Conservation (phyloP, 768 basidiomycete species). For the Leucocoprinus sp. region DNA sequence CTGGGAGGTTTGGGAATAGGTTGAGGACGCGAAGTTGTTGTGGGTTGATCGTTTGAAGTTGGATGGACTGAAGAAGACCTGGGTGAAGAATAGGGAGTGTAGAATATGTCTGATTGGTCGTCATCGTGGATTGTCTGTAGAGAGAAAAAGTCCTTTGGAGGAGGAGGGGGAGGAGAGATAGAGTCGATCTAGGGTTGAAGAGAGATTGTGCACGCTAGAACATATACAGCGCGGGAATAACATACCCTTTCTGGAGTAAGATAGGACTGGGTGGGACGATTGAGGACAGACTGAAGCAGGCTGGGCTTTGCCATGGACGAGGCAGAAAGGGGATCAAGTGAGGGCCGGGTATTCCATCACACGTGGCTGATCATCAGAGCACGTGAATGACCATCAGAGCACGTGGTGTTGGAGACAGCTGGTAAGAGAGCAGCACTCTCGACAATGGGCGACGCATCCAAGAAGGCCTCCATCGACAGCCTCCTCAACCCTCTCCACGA, state of each 20-base stretch:
- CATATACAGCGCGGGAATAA: no score
- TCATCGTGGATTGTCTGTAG: conserved; percentile 3
- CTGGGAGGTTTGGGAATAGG: no score
- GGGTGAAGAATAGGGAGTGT: conserved; percentile 53
- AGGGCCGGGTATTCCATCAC: no score
- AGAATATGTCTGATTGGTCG: conserved; percentile 42
- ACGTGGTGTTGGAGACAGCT: conserved; percentile 10
- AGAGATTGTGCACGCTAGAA: no score
- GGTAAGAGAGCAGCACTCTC: not conserved
- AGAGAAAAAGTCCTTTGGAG: not conserved
- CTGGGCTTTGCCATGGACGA: conserved; percentile 25
- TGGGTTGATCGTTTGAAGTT: no score
- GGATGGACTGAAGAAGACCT: conserved; percentile 42
- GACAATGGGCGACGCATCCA: conserved; percentile 31
- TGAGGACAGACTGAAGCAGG: conserved; percentile 46
- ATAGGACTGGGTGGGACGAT: conserved; percentile 60
- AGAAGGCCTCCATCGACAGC: conserved; percentile 34
- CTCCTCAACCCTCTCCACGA: conserved; percentile 31
- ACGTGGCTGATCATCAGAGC: no score
- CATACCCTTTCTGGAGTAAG: conserved; percentile 35
- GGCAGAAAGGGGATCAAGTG: not conserved
- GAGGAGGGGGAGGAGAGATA: conserved; percentile 5
- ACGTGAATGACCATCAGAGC: no score
- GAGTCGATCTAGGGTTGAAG: no score
- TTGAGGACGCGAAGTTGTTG: not conserved